Evolutionary conservation across 495 filamentous ascomycete species (phyloP).

Genomic region (Penicillium odoratum): DNA sequence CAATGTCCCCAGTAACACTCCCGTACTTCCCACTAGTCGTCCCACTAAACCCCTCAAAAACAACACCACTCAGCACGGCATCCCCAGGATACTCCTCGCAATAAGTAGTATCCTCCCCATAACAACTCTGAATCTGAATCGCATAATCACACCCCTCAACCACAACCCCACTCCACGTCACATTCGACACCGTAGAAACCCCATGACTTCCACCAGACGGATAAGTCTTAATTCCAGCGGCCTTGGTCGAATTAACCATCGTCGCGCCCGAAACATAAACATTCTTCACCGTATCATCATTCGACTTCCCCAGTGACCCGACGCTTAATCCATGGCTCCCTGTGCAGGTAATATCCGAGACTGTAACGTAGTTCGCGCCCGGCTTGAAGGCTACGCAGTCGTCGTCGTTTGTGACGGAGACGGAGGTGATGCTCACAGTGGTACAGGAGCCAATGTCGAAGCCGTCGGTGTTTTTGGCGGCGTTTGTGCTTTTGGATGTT

Average conservation of each 20-base stretch:
- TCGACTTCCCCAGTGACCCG: constrained; percentile 35
- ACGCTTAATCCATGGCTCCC: constrained; percentile 46
- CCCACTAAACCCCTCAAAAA: constrained; percentile 39
- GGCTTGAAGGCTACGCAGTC: constrained; percentile 51
- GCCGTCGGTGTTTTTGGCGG: constrained; percentile 44
- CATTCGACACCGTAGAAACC: constrained; percentile 39
- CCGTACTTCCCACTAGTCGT: constrained; percentile 41
- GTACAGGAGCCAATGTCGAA: constrained; percentile 48
- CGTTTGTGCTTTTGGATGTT: constrained; percentile 35
- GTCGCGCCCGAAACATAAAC: constrained; percentile 36
- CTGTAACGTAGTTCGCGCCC: constrained; percentile 38
- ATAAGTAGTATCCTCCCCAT: constrained; percentile 41
- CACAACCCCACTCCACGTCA: constrained; percentile 40
- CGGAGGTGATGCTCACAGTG: constrained; percentile 35
- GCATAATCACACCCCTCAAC: constrained; percentile 45
- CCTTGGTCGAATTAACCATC: constrained; percentile 46
- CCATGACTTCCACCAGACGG: constrained; percentile 37
- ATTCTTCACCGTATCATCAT: constrained; percentile 39
- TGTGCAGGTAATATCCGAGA: constrained; percentile 38
- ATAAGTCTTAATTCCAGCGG: constrained; percentile 46
- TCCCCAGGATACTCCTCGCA: constrained; percentile 38
- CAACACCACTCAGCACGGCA: constrained; percentile 35
- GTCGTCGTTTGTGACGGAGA: constrained; percentile 44
- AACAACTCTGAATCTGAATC: constrained; percentile 52
- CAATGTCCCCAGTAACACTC: constrained; percentile 38